Base-by-base conservation (phyloP, 176 grass and related monocot species). In the Oryza coarctata region DNA sequence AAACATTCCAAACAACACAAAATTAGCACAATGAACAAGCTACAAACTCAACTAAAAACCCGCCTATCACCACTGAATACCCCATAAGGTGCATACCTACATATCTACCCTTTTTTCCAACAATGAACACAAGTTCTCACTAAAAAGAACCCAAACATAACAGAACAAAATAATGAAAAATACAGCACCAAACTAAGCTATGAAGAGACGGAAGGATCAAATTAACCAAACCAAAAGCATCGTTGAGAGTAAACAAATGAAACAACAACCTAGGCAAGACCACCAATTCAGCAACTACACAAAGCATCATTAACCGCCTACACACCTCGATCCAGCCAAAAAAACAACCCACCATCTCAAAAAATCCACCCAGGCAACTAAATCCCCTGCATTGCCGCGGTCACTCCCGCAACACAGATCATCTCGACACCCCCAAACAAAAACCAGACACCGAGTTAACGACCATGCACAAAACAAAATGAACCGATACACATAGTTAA, bases 301-400 rank as follows among this genome's bases (percentile, higher is more conserved):
- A 36, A 80, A 44, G 20, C 71, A 49, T 27, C 82, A 81, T 65
- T 89, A 34, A 22, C 44, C 78, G 65, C 65, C 39, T 36, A 5
- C 40, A 26, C 30, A 1, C 30, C 50, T 23, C 9, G 14, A 17
- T 43, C 41, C 12, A 31, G 1, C 77, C 4, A 26, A 34, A 23
- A 58, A 22, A 81, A 62, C n/a, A 85, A 75, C 30, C n/a, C 29
- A 18, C 9, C 40, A 18, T 20, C 79, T 39, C 63, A 35, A 47
- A 55, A n/a, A 80, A 63, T 7, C 31, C 4, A 61, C 33, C 39
- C 62, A 1, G 9, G 35, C 63, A 36, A 6, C 15, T 31, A 68
- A 82, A 71, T 63, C 65, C 17, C 65, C 32, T 12, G 0, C 70
- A 71, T 58, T 4, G 67, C 18, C 0, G 3, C 67, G 20, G 12